Evolutionary conservation across 345 rosid species (phyloP), one percentile per base, ranked within the genome.

Genomic region (Salix arbutifolia): DNA sequence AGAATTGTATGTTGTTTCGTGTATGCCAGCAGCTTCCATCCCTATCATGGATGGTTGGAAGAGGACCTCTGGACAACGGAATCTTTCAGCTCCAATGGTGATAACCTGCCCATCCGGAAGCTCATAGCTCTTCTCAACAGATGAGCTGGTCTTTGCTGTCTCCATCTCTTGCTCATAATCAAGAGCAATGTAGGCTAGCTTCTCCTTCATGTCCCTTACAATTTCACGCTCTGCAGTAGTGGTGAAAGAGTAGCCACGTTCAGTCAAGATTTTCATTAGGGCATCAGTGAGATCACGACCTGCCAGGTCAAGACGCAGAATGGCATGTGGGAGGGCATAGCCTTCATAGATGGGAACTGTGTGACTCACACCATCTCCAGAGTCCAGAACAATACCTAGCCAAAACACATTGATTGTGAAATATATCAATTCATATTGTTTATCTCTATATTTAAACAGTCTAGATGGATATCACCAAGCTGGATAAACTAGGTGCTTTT

Each of bases 271-370:
- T 78, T 91, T 89, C 89, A 86, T 90, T 1, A 90, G 87, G 80
- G 90, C 87, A 62, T 90, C 94, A 0, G 97, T 90, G 65, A 91
- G 92, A 76, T 90, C 97, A 84, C 90, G 96, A 10, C 96, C 93
- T 74, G 93, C 93, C 65, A 91, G 80, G 82, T 91, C 91, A 3
- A 91, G 89, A 80, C 93, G 92, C 79, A 90, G 83, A 74, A 91
- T 90, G 78, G 97, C 94, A 78, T 90, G 92, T 69, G 93, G 90
- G 23, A 85, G 88, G 74, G 88, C 90, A 70, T 85, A 85, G 48
- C 90, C 88, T 77, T 87, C 88, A 23, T 85, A 85, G 77, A 87
- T 87, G 58, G 90, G 90, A 72, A 87, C 90, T 26, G 88, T 87
- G 76, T 85, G 90, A 73, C 90, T 87, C 76, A 87, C 88, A 77